Evolutionary conservation across 2,329 filamentous ascomycete genomes (phyloP).

Genomic region (Venturia aucupariae): DNA sequence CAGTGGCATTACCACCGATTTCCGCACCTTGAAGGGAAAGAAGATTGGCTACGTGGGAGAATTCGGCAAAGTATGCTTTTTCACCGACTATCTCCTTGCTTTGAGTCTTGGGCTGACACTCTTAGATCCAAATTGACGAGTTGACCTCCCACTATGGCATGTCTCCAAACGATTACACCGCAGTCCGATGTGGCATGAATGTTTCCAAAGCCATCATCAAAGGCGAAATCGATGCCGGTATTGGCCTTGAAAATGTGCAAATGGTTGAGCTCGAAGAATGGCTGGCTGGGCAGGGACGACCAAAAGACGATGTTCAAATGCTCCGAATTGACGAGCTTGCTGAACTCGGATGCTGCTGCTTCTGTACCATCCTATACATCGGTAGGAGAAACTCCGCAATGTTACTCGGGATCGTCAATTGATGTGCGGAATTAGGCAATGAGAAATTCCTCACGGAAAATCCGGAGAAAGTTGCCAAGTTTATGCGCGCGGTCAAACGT

Average conservation of each 20-base stretch:
- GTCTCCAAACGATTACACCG: conserved; percentile 62
- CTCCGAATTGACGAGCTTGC: conserved; percentile 72
- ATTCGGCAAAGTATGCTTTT: conserved; percentile 52
- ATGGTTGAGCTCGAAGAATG: conserved; percentile 76
- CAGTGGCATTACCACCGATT: conserved; percentile 66
- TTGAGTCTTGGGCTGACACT: background rate
- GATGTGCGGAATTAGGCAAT: conserved; percentile 34
- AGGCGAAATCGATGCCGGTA: conserved; percentile 63
- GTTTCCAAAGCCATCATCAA: conserved; percentile 67
- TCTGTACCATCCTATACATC: conserved; percentile 74
- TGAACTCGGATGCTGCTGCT: conserved; percentile 73
- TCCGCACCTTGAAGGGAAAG: conserved; percentile 65
- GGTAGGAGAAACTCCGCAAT: conserved; percentile 28
- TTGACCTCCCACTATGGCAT: conserved; percentile 71
- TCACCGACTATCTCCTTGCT: too few species aligned
- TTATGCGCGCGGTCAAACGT: conserved; percentile 63
- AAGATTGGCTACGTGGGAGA: conserved; percentile 72
- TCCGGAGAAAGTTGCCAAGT: conserved; percentile 55
- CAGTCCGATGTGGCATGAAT: conserved; percentile 73
- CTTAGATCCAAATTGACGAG: conserved; percentile 69
- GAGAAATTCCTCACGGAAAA: conserved; percentile 58
- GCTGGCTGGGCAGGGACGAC: conserved; percentile 54
- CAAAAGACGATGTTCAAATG: conserved; percentile 64
- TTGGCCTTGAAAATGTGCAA: conserved; percentile 72
- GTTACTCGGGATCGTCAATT: background rate